Base-by-base conservation (phyloP, 805 yeast genomes). In the Starmerella apis region DNA sequence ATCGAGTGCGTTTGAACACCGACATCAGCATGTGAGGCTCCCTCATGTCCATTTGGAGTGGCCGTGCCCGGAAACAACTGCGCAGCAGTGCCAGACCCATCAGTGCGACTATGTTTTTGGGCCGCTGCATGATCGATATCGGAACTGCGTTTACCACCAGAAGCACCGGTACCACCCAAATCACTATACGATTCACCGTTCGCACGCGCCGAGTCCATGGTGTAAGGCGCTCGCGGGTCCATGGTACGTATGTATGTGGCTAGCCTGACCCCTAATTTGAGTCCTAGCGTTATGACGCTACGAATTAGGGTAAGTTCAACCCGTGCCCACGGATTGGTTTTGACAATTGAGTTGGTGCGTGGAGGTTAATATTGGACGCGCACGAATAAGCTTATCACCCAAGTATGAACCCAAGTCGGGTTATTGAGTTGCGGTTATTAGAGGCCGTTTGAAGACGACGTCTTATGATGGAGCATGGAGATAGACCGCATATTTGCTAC, bases 281-380 rank as follows among this genome's bases (percentile, higher is more conserved):
- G 43, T 38, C 24, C 31, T 10, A 38, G 43, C 43, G 43, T 24
- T 38, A 13, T 24, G 43, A 38, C 43, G 43, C 43, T 38, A 10
- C 31, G 19, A 38, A 23, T 11, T 38, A 38, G 43, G 43, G 43
- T n/a, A 24, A 20, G 9, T 11, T 10, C 31, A 38, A 38, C 43
- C 43, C 43, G 43, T 38, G 19, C 43, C 43, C 43, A 3, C 4
- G 9, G 5, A 4, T 10, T 5, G 41, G 10, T 5, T 3, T 37
- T 6, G 25, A 20, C 19, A n/a, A 23, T 13, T 24, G 43, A 3
- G 7, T 4, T 3, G 9, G 43, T 31, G 30, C 30, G 43, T 13
- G 30, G 20, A 22, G n/a, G 25, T 24, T 19, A 36, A 20, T 20
- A n/a, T n/a, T n/a, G n/a, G n/a, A n/a, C n/a, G n/a, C n/a, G n/a